Evolutionary conservation across 441 rosid genomes (phyloP), one percentile per base, ranked within the genome.

Genomic region (Gossypium laxum): DNA sequence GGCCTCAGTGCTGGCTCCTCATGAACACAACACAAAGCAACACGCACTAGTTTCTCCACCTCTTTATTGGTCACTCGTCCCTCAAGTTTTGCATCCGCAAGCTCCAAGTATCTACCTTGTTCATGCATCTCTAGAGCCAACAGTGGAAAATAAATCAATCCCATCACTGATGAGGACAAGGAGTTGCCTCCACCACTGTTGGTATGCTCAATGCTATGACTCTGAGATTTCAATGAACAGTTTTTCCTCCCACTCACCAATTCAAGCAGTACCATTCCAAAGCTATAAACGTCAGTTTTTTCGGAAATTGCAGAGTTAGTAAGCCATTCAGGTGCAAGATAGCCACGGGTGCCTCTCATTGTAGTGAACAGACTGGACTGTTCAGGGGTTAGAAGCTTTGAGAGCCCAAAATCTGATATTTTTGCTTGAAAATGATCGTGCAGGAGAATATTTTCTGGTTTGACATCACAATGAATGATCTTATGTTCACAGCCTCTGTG

Each of bases 291-390:
- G 63, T 93, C 97, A 6, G 94, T 85, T 80, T 93, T 93, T 72
- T 88, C 98, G 0, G 94, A 85, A 50, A 91, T 91, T 0, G 96
- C 90, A 0, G 94, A 72, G 82, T 82, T 89, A 0, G 96, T 93
- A 10, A 93, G 85, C 98, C 98, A 93, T 83, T 93, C 98, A 0
- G 98, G 98, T 18, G 98, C 98, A 55, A 93, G 90, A 66, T 93
- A 93, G 52, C 98, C 98, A n/a, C 97, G 90, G 2, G 98, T 91
- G 45, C 98, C 98, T 79, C 98, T 80, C 97, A 93, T 87, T 5
- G 97, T 89, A 0, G 98, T 93, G 86, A 91, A 91, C 4, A 89
- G 74, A 69, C 96, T 80, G n/a, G 98, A 91, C 75, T 93, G 92
- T 26, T 93, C 96, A 22, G 89, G 90, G 56, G 76, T 80, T 2